Base-by-base conservation (phyloP, 441 rosid genomes). In the Corymbia citriodora region DNA sequence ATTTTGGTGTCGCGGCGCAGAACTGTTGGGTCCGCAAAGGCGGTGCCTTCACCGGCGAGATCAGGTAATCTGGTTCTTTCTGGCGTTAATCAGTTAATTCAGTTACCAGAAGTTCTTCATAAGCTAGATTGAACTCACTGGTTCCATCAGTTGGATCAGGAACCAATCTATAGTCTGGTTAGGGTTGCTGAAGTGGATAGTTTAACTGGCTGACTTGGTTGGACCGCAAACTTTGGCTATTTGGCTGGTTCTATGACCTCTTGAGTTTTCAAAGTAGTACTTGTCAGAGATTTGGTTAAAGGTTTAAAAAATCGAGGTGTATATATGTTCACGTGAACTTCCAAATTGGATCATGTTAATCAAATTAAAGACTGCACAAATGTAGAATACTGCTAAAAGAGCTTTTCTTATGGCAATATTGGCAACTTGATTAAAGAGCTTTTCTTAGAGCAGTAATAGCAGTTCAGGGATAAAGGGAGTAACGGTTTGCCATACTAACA, bases 21-120 rank as follows among this genome's bases (percentile, higher is more conserved):
- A 96, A 95, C 92, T 95, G 97, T 90, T 96, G 98, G 98, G 95
- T 95, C 87, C 93, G 94, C 89, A 96, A 96, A 85, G 98, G 98
- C 33, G 98, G 96, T 91, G 97, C 98, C 89, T 96, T 88, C 94
- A 95, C 98, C 8, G 98, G 97, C 48, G 98, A 96, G 90, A 94
- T 96, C 90, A 95, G 98, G 98, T 96, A 89, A 79, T 79, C n/a
- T n/a, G 8, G 85, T 87, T 94, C 18, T 79, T 45, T 27, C 14
- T 72, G 81, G 48, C 48, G 33, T 33, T 9, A 33, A 70, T 70
- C 48, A 19, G 48, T 70, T 70, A 33, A 33, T 70, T 33, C 81
- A 18, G 48, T 70, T 0, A 70, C 33, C 27, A 18, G 48, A 70
- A 70, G 25, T 33, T 33, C 48, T 70, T 18, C 36, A 5, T 72